Evolutionary conservation across 805 yeast species (phyloP).

Genomic region (Schwanniomyces polymorphus): DNA sequence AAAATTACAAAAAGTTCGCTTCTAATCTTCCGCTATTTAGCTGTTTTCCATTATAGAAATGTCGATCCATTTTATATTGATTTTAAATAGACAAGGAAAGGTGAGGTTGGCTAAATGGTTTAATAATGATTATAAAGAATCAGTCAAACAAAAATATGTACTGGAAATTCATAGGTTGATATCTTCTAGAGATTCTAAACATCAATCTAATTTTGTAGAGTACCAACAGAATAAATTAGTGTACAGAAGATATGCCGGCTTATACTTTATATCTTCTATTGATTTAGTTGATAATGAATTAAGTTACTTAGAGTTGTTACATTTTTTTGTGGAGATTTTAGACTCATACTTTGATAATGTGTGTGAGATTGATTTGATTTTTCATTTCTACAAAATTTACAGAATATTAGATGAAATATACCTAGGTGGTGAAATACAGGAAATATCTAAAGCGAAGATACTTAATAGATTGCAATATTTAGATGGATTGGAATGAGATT

Average conservation of each 20-base stretch:
- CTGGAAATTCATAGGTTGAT: slow-evolving; percentile 76
- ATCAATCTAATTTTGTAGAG: slow-evolving; percentile 81
- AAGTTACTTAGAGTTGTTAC: slow-evolving; percentile 78
- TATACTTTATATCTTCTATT: slow-evolving; percentile 82
- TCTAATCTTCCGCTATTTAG: background rate
- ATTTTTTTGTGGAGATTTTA: slow-evolving; percentile 82
- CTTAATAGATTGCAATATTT: slow-evolving; percentile 63
- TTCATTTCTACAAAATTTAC: slow-evolving; percentile 85
- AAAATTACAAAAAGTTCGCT: background rate
- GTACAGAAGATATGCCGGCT: slow-evolving; percentile 88
- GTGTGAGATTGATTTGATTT: slow-evolving; percentile 90
- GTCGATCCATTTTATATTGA: slow-evolving; percentile 78
- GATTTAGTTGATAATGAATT: slow-evolving; percentile 82
- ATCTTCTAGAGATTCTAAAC: slow-evolving; percentile 78
- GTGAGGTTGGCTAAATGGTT: slow-evolving; percentile 84
- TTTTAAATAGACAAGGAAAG: slow-evolving; percentile 93
- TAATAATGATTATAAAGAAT: slow-evolving; percentile 26
- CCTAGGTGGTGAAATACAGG: slow-evolving; percentile 88
- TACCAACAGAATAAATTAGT: slow-evolving; percentile 61
- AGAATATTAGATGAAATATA: slow-evolving; percentile 83
- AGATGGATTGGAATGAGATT: slow-evolving; percentile 54
- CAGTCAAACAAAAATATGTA: slow-evolving; percentile 39
- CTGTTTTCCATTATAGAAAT: slow-evolving; percentile 29
- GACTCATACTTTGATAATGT: slow-evolving; percentile 88
- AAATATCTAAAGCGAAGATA: slow-evolving; percentile 70